Base-by-base conservation (phyloP, 2,329 filamentous ascomycete species). In the Cladosporium austrohemisphaericum region DNA sequence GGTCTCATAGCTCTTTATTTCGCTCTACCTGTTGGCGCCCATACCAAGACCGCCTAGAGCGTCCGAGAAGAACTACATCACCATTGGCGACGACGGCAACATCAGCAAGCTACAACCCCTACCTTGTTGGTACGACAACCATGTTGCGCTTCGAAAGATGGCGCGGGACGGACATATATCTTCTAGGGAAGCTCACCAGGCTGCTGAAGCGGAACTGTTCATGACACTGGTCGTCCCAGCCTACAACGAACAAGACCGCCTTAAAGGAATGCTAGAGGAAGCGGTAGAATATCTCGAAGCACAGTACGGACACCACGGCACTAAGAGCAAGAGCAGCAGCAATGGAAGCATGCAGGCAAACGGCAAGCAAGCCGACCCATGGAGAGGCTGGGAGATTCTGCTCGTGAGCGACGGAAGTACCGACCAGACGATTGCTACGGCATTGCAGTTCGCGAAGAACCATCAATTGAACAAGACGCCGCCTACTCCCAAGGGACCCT, bases 181-280 rank as follows among this genome's bases (percentile, higher is more conserved):
- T 6, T 56, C 62, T 48, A 59, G 62, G 31, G 74, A 81, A 55
- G 68, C 76, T 13, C 77, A 80, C 57, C 69, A 74, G 36, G 85
- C 94, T 48, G 85, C 90, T 55, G 77, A 84, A 2, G 80, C 90
- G 11, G 83, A 91, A 54, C 71, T 96, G n/a, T 86, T 86, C 65
- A 83, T 98, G 75, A 93, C 87, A 47, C 83, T 97, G 6, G 89
- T 98, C 0, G 85, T 98, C 35, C 93, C 93, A 0, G 93, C 93
- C 8, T 98, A 90, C 77, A 98, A 98, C 59, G 93, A 98, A 65
- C 85, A 92, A 65, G 78, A 86, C 51, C 83, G 93, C 23, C 77
- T 98, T 38, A 77, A 82, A 10, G 85, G 84, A 9, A 95, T 95
- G 71, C 76, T 98, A 10, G 84, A 94, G 63, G 93, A 98, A 69